Conservation (phyloP, 2,329 filamentous ascomycete genomes). For the Didymella lethalis region DNA sequence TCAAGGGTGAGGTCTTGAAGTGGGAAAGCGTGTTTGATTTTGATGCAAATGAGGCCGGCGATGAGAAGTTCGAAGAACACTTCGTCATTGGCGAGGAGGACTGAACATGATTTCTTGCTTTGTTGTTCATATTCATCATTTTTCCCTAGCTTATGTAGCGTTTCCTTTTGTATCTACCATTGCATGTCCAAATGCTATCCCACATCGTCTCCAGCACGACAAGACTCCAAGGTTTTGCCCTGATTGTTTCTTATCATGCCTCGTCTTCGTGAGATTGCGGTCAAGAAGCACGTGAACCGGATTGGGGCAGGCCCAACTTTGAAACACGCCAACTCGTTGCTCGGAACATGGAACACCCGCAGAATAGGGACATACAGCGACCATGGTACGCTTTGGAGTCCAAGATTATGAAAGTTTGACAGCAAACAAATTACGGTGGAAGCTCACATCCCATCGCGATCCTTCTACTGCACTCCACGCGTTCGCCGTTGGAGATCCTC, state of each 20-base stretch:
- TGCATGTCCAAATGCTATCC: slow-evolving; percentile 10
- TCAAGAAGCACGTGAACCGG: slow-evolving; percentile 15
- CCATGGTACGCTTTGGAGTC: neutral
- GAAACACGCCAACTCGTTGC: slow-evolving; percentile 25
- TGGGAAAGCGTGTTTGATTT: slow-evolving; percentile 59
- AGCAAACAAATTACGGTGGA: neutral
- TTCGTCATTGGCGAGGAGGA: slow-evolving; percentile 17
- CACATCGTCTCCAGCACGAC: neutral
- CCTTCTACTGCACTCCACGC: slow-evolving; percentile 18
- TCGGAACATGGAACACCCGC: slow-evolving; percentile 10
- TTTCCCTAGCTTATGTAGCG: slow-evolving; percentile 3
- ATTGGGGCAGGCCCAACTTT: slow-evolving; percentile 15
- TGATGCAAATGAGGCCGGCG: slow-evolving; percentile 41
- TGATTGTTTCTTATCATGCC: neutral
- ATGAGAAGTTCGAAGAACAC: slow-evolving; percentile 16
- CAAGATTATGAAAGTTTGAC: neutral
- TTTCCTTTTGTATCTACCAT: slow-evolving; percentile 14
- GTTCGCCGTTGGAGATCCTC: slow-evolving; percentile 19
- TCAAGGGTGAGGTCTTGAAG: slow-evolving; percentile 52
- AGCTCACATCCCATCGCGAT: slow-evolving; percentile 4
- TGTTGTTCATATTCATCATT: slow-evolving; percentile 11
- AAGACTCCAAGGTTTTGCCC: neutral
- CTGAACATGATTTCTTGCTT: slow-evolving; percentile 1
- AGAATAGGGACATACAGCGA: slow-evolving; percentile 4
- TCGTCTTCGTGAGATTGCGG: slow-evolving; percentile 12